Evolutionary conservation across 208 protist species (phyloP), one percentile per base, ranked within the genome.

Genomic region (Wallacemonas collosoma): DNA sequence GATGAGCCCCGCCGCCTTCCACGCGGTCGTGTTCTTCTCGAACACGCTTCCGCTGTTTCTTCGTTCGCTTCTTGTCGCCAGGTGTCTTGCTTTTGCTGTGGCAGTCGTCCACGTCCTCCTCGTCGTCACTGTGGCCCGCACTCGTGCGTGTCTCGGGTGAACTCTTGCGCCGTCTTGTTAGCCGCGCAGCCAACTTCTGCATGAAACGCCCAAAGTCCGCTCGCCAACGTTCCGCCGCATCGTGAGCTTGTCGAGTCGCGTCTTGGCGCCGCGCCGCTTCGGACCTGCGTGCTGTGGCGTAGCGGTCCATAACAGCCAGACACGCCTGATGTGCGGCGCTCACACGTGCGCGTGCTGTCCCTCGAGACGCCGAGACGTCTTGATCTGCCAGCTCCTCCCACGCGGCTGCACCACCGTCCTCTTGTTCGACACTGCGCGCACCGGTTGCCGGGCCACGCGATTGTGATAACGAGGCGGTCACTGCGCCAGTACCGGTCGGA

Each of bases 241-340:
- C 40, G 9, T 50, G 47, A 69, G 69, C 12, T n/a, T 2, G 11
- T 48, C 61, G 2, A 48, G 36, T 57, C 5, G 55, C 40, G 38
- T 63, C 72, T 56, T 35, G 12, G 15, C 58, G 56, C 36, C 45
- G 51, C 7, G n/a, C 26, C 39, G n/a, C 54, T 1, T 17, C 63
- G 45, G 44, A n/a, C 41, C 68, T 36, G 35, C 55, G 35, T 2
- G 17, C 68, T 41, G 50, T 63, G 5, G 71, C 68, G 68, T 62
- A 56, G 5, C 3, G 2, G 40, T 61, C 68, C 68, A 61, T 62
- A 0, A 61, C 68, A 0, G 47, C 14, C 47, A 73, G 39, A 65
- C 76, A 69, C 6, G 50, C 68, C 50, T 26, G 43, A 14, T 82
- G 77, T 2, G 40, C 3, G n/a, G 8, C 7, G 35, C n/a, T 55